Conservation (phyloP, 352 stramenopile genomes). For the Phytophthora pisi region DNA sequence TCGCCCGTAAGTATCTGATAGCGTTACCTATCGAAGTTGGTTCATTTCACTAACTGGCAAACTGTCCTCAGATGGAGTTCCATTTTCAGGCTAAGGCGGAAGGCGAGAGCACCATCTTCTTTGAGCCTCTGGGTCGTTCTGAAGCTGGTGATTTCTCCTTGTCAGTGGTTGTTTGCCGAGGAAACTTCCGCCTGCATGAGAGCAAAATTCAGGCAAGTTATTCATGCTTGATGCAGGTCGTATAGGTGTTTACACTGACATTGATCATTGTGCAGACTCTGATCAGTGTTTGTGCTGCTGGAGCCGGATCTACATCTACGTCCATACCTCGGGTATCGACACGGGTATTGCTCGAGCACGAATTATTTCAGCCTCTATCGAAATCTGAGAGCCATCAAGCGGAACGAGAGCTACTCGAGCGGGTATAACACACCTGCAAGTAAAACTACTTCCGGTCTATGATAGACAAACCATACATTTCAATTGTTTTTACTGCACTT, state of each 20-base stretch:
- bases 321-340: not conserved
- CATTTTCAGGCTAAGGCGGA: constrained; percentile 10
- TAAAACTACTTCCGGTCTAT: not conserved
- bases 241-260: not conserved
- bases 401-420: constrained; percentile 16
- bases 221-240: not conserved
- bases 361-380: constrained; percentile 24
- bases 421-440: constrained; percentile 3
- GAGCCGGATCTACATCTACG: not conserved
- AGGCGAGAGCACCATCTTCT: constrained; percentile 12
- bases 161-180: constrained; percentile 7
- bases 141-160: constrained; percentile 1
- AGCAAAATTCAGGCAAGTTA: constrained; percentile 24
- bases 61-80: constrained; percentile 20
- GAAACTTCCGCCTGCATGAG: constrained; percentile 22
- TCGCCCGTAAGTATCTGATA: constrained; percentile 17
- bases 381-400: constrained; percentile 19
- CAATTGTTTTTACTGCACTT: constrained; percentile 6
- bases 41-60: not conserved
- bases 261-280: constrained; percentile 7
- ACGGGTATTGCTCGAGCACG: constrained; percentile 22
- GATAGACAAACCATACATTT: not conserved
- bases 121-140: not conserved
- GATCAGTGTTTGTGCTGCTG: constrained; percentile 7
- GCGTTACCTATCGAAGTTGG: not conserved